Evolutionary conservation across 164 flowering plant species (phyloP), one percentile per base, ranked within the genome.

Genomic region (Liriodendron chinense): DNA sequence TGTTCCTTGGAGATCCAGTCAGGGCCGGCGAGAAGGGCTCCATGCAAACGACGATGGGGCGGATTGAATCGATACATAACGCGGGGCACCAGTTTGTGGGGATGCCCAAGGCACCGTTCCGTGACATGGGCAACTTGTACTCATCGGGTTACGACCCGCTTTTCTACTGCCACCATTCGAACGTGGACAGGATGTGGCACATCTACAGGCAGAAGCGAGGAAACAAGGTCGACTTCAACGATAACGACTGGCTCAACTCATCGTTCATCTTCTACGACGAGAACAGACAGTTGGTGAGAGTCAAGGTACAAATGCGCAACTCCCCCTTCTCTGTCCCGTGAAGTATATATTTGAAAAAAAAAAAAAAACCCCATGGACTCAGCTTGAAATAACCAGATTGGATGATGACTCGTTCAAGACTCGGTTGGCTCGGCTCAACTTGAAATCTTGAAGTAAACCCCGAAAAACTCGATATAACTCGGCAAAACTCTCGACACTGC

Each of bases 61-160:
- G 49, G 24, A 1, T 72, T 66, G 74, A 72, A 53, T 9, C 9
- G 13, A n/a, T 72, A 13, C 74, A 72, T 67, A 72, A 72, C 25
- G n/a, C 24, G 10, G 56, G 28, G 66, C 74, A 72, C 57, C 34
- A 26, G 53, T 72, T 66, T 53, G 21, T n/a, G 20, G 68, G 74
- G 24, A 12, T 0, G 18, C 28, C 28, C 1, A 1, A 13, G 21
- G 10, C 28, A 1, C 74, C 74, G 13, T 28, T 9, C 56, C 2
- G 9, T 28, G 43, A 72, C 74, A 61, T 72, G 74, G 74, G 74
- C 53, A 62, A 72, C 50, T 72, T 72, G 57, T 65, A 9, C 68
- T 9, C 68, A 9, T 10, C 68, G 21, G 68, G 14, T 14, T 21
- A 24, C 16, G 68, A 65, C 68, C 28, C 34, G 5, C 13, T 65